Conservation (phyloP, 2,329 filamentous ascomycete species). For the Helicocarpus griseus region DNA sequence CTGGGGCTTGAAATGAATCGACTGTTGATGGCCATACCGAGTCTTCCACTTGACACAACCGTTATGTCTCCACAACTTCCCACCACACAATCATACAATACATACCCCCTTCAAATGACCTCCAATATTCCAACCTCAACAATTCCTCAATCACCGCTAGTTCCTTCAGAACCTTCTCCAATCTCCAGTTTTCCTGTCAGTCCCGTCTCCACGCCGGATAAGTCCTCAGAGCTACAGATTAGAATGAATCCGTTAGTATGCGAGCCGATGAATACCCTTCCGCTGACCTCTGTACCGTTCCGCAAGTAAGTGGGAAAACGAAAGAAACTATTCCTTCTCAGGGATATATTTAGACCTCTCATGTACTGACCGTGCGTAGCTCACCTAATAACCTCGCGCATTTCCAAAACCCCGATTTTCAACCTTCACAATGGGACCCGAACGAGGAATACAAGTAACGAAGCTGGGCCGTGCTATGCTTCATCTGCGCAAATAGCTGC, state of each 20-base stretch:
- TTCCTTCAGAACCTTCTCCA: conserved; percentile 17
- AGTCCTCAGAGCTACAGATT: conserved; percentile 19
- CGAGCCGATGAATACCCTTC: conserved; percentile 31
- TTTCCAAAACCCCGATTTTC: conserved; percentile 37
- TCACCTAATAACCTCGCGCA: conserved; percentile 38
- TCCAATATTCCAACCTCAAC: conserved; percentile 6
- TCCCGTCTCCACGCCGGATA: conserved; percentile 23
- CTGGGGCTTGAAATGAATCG: conserved; percentile 32
- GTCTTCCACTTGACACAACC: conserved; percentile 28
- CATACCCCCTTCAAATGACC: conserved; percentile 22
- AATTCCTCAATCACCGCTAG: conserved; percentile 9
- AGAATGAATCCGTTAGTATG: conserved; percentile 34
- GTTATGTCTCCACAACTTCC: conserved; percentile 22
- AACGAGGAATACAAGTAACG: conserved; percentile 25
- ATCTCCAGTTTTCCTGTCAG: conserved; percentile 17
- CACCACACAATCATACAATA: conserved; percentile 20
- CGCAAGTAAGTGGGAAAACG: conserved; percentile 33
- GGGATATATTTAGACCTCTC: no score
- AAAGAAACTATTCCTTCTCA: no score
- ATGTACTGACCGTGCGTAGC: conserved; percentile 16
- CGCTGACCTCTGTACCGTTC: conserved; percentile 29
- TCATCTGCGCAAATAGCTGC: background rate
- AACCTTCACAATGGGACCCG: conserved; percentile 38
- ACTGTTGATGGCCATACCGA: conserved; percentile 32
- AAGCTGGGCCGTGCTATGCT: background rate